These are phyloP conservation scores for Verticillium klebahnii DNA, from an alignment of 2,329 filamentous ascomycete genomes.

Conservation along the genomic window DNA sequence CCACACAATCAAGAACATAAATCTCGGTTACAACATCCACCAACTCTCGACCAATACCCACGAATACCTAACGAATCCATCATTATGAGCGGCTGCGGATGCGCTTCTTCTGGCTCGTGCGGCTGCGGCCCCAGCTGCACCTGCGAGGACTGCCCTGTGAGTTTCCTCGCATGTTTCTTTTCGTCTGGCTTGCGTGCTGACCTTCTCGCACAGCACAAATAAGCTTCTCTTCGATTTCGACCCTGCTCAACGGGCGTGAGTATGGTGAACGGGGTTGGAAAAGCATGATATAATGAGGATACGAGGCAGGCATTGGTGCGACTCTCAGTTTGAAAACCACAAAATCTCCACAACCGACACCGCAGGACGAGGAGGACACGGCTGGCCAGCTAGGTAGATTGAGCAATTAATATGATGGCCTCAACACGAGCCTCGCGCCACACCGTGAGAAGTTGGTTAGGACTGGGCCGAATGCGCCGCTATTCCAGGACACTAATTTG, in stretches of 20 bases:
- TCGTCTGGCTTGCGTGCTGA: neutral
- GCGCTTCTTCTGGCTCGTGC: neutral
- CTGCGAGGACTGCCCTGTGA: neutral
- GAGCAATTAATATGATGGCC: neutral
- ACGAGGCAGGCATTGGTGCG: neutral
- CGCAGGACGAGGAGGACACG: neutral
- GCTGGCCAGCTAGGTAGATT: neutral
- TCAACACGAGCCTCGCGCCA: too few species aligned
- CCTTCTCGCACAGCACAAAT: neutral
- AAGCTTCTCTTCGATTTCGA: neutral
- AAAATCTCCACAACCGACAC: neutral
- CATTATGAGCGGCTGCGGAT: neutral
- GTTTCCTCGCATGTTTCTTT: neutral
- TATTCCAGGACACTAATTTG: too few species aligned
- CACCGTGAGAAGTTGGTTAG: too few species aligned
- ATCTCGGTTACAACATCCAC: neutral
- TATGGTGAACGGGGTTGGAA: too few species aligned
- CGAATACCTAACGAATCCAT: neutral
- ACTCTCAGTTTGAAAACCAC: neutral
- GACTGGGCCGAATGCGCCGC: too few species aligned
- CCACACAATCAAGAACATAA: neutral
- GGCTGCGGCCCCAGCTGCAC: slow-evolving; percentile 1
- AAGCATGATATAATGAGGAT: neutral
- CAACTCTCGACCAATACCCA: neutral
- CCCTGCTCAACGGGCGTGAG: neutral